These are phyloP conservation scores for Carex pumila DNA, from an alignment of 176 grass and related monocot genomes.

Conservation along the genomic window DNA sequence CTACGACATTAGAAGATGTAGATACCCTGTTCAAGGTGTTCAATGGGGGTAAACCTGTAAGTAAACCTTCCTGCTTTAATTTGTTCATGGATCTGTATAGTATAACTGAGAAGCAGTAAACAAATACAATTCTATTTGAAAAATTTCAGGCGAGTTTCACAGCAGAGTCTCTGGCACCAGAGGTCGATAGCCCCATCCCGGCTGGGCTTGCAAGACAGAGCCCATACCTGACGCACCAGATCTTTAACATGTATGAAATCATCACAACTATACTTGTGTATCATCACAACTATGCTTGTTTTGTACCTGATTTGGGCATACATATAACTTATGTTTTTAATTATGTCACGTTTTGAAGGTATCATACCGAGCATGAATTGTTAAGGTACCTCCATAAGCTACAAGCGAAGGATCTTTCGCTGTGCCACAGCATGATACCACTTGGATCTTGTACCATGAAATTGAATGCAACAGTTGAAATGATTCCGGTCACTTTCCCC, in stretches of 20 bases:
- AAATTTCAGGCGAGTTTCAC: constrained; percentile 67
- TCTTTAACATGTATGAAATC: constrained; percentile 73
- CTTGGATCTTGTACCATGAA: constrained; percentile 99
- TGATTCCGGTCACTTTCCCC: constrained; percentile 97
- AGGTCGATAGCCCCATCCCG: constrained; percentile 62
- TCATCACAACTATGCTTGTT: neutral
- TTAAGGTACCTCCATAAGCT: constrained; percentile 91
- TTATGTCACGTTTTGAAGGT: constrained; percentile 47
- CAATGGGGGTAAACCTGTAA: constrained; percentile 79
- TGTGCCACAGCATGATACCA: constrained; percentile 99
- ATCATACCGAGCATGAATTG: constrained; percentile 96
- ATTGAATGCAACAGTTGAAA: constrained; percentile 93
- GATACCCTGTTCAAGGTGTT: constrained; percentile 95
- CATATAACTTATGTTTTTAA: constrained; percentile 6
- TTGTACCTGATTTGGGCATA: neutral
- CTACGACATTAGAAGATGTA: constrained; percentile 82
- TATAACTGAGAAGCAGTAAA: neutral
- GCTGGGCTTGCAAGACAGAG: constrained; percentile 56
- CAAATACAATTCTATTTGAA: constrained; percentile 16
- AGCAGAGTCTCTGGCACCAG: constrained; percentile 78
- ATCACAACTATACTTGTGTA: neutral
- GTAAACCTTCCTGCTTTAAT: constrained; percentile 16
- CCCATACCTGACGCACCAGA: constrained; percentile 77
- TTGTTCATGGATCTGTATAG: constrained; percentile 8
- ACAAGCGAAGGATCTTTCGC: constrained; percentile 84